Base-by-base conservation (phyloP, 1,284 basidiomycete genomes). In the Cutaneotrichosporon sp. region DNA sequence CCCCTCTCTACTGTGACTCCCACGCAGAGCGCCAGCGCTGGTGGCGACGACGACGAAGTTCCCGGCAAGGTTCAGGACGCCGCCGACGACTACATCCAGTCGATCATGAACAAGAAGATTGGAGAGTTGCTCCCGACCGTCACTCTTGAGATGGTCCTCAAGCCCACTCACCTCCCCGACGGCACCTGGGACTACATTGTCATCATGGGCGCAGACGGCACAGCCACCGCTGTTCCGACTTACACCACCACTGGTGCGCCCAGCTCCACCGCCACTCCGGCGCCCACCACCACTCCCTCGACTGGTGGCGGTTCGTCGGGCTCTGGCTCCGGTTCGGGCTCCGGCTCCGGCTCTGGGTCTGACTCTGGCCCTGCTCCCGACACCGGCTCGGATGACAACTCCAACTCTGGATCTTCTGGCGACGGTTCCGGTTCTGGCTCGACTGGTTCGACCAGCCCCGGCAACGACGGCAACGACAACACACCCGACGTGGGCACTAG, bases 181-280 rank as follows among this genome's bases (percentile, higher is more conserved):
- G 74, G 72, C 34, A 51, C 63, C 8, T 75, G 72, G 74, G 72
- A 75, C 51, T 75, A 75, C 37, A 64, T 73, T 34, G 67, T 74
- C 9, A 60, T 68, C 44, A 59, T 75, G 20, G 72, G 74, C 22
- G 30, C 58, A 5, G 74, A 75, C 50, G 74, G 74, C 9, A 72
- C 66, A 8, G 69, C 70, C 2, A 75, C 74, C 12, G 71, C 74
- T 17, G 61, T 61, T 2, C 70, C 74, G 3, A 70, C 69, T 10
- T 73, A 57, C 49, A 15, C 41, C 13, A 17, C 54, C 22, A 40
- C 39, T 21, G 39, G 39, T 18, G 14, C 13, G 5, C 14, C 14
- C 39, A 18, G 39, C 13, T 37, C 46, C n/a, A 34, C 56, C 26
- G 18, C 41, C 48, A 17, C 46, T 36, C 17, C 46, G 18, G 34